These are phyloP conservation scores for Amorphotheca resinae DNA, from an alignment of 495 filamentous ascomycete species.

Conservation along the genomic window DNA sequence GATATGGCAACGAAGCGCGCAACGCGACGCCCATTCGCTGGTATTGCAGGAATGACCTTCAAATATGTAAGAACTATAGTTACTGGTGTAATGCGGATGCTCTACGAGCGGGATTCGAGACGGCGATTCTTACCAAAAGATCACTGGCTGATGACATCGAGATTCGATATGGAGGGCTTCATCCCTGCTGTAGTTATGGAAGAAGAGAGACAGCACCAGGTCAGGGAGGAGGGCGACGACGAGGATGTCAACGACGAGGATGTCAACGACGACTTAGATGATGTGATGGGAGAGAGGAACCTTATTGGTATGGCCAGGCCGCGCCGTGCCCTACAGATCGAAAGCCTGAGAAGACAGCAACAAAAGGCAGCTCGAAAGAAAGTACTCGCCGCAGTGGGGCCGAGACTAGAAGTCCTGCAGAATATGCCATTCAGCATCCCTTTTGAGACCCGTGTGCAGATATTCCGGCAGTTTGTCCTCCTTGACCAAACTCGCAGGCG, in stretches of 20 bases:
- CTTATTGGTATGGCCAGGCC: slow-evolving; percentile 14
- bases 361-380: slow-evolving; percentile 51
- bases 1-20: slow-evolving; percentile 4
- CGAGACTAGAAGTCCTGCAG: slow-evolving; percentile 77
- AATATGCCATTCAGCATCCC: slow-evolving; percentile 98
- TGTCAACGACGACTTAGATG: slow-evolving; percentile 35
- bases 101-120: slow-evolving; percentile 91
- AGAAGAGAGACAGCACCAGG: slow-evolving; percentile 60
- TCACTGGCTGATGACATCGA: slow-evolving; percentile 91
- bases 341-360: slow-evolving; percentile 43
- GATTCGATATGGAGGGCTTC: slow-evolving; percentile 86
- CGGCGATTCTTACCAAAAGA: slow-evolving; percentile 66
- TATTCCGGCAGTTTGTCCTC: slow-evolving; percentile 83
- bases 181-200: slow-evolving; percentile 77
- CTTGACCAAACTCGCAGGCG: slow-evolving; percentile 70
- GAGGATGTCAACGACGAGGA: slow-evolving; percentile 36
- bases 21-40: slow-evolving; percentile 22
- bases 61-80: slow-evolving; percentile 68
- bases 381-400: slow-evolving; percentile 62
- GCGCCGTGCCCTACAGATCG: slow-evolving; percentile 23
- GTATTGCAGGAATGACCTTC: slow-evolving; percentile 60
- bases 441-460: slow-evolving; percentile 81
- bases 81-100: slow-evolving; percentile 70
- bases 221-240: slow-evolving; percentile 38
- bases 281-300: slow-evolving; percentile 6